phyloP scores from a whole-genome alignment of 2,329 filamentous ascomycete genomes.

The Dendryphion nanum region DNA sequence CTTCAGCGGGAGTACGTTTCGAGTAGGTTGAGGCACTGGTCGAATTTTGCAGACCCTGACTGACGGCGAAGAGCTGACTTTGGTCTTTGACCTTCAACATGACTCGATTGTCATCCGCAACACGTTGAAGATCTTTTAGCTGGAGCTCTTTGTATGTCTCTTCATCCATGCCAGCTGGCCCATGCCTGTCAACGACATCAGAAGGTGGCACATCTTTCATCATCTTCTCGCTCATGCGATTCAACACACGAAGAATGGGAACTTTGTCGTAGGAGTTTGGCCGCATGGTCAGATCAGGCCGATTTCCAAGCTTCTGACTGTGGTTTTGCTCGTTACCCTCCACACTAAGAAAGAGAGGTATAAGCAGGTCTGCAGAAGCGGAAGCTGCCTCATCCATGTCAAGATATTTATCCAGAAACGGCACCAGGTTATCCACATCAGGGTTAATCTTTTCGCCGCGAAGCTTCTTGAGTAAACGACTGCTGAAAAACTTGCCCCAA shows the following conservation, averaged over 20 bases:
- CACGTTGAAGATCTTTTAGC: constrained; percentile 75
- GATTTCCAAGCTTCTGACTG: constrained; percentile 81
- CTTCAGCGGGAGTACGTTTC: constrained; percentile 66
- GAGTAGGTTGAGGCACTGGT: constrained; percentile 59
- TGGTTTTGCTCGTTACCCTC: constrained; percentile 95
- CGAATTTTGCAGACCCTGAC: constrained; percentile 44
- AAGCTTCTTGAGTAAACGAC: constrained; percentile 83
- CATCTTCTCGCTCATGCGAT: constrained; percentile 89
- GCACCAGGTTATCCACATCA: constrained; percentile 73
- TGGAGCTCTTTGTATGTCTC: constrained; percentile 71
- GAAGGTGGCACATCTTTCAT: constrained; percentile 82
- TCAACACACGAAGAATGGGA: constrained; percentile 85
- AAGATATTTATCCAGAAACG: constrained; percentile 82
- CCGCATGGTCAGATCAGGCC: constrained; percentile 86
- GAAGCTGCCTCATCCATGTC: constrained; percentile 64
- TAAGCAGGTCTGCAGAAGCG: constrained; percentile 53
- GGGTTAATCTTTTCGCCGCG: constrained; percentile 78
- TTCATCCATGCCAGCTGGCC: constrained; percentile 67
- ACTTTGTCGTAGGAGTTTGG: constrained; percentile 72
- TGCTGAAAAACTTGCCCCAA: constrained; percentile 93
- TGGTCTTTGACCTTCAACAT: constrained; percentile 87
- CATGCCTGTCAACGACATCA: constrained; percentile 64
- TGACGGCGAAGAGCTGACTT: constrained; percentile 70
- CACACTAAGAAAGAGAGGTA: constrained; percentile 88
- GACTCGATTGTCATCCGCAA: constrained; percentile 72